Evolutionary conservation across 495 filamentous ascomycete genomes (phyloP), one percentile per base, ranked within the genome.

Genomic region (Trichocladium antarcticum): DNA sequence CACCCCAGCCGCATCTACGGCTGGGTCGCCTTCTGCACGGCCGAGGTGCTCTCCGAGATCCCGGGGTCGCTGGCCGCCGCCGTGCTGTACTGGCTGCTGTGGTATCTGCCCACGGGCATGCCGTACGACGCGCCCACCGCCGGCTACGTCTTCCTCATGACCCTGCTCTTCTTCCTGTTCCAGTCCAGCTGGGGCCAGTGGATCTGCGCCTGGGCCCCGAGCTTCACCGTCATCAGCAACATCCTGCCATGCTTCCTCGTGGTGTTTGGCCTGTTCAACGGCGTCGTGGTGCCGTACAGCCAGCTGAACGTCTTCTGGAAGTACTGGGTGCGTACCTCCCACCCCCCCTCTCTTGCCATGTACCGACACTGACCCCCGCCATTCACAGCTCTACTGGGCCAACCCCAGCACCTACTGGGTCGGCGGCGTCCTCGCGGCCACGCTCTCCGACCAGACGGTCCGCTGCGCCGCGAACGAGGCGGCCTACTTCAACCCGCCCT

Each of bases 111-210:
- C 3, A 76, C 80, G 0, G 87, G 88, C 0, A 65, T 92, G 10
- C 82, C 85, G 0, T 70, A 66, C 0, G 77, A 83, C 47, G 73
- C 75, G 8, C 69, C 74, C 3, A 74, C 73, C 0, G 77, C 86
- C 0, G 86, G 89, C 37, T 93, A 93, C 60, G 81, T 85, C 37
- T 95, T 84, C 72, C 67, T 94, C 16, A 87, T 94, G 81, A 79
- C 78, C 1, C 67, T 93, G 57, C 74, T 92, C 0, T 89, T 90
- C 68, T 86, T 82, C 74, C 66, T 90, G 24, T 90, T 90, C 74
- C 73, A 79, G 53, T 74, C 77, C 6, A 80, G 74, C 49, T 88
- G 84, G 83, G 85, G 86, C 20, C 86, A 92, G 58, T 89, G 83
- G 82, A 86, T 89, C 54, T 83, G 80, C 57, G 82, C 86, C 5